Evolutionary conservation across 768 basidiomycete genomes (phyloP).

Genomic region (Cystobasidium ongulense): DNA sequence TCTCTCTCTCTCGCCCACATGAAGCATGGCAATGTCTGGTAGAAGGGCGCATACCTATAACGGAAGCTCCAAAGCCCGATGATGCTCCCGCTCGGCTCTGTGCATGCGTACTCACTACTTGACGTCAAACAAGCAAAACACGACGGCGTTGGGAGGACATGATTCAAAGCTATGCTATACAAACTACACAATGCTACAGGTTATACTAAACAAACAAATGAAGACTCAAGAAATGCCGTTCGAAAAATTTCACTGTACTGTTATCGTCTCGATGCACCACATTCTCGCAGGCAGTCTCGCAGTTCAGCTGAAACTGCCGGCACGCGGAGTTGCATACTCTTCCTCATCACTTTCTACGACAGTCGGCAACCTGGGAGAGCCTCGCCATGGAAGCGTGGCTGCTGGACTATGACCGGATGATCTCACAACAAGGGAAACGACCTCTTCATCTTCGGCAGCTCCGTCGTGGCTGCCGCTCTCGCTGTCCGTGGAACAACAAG

Average conservation of each 20-base stretch:
- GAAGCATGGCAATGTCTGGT: too few relatives aligned
- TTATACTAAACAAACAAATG: neutral
- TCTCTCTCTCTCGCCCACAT: too few relatives aligned
- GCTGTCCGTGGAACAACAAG: slow-evolving; percentile 12
- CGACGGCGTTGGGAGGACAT: too few relatives aligned
- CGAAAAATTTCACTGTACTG: neutral
- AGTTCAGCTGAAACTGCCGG: neutral
- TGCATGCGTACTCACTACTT: too few relatives aligned
- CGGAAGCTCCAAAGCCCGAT: too few relatives aligned
- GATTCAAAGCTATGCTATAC: too few relatives aligned
- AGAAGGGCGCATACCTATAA: too few relatives aligned
- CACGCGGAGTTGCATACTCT: neutral
- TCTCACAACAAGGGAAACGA: neutral
- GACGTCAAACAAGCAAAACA: too few relatives aligned
- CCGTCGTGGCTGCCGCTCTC: slow-evolving; percentile 8
- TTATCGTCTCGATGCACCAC: too few relatives aligned
- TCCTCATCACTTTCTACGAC: slow-evolving; percentile 30
- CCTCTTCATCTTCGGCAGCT: slow-evolving; percentile 1
- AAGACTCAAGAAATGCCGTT: neutral
- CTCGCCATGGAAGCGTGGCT: slow-evolving; percentile 4
- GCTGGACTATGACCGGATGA: neutral
- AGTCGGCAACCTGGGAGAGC: neutral
- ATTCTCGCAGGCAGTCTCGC: too few relatives aligned
- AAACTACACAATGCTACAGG: neutral
- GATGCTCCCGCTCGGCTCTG: too few relatives aligned